Conservation (phyloP, 1,284 basidiomycete species). For the Marasmius sp. region DNA sequence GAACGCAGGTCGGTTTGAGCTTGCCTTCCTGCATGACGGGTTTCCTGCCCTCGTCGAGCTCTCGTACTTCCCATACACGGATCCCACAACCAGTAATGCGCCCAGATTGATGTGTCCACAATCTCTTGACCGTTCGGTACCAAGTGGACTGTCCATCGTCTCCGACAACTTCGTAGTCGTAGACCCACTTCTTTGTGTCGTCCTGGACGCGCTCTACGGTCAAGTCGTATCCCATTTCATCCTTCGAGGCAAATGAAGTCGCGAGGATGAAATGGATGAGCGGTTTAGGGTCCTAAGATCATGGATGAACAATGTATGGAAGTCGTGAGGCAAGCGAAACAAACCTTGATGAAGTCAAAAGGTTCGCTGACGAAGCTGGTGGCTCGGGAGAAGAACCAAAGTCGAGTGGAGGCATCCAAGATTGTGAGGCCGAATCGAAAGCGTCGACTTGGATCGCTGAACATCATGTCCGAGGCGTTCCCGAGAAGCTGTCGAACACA, state of each 20-base stretch:
- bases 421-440: too few species aligned
- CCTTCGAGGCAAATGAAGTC: neutral
- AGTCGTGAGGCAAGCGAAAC: neutral
- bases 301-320: neutral
- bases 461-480: too few species aligned
- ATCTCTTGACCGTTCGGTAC: neutral
- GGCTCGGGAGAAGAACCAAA: neutral
- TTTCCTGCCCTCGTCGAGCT: neutral
- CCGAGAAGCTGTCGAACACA: too few species aligned
- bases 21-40: neutral
- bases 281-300: neutral
- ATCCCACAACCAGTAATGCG: neutral
- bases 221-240: neutral
- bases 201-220: neutral
- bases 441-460: too few species aligned
- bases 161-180: neutral
- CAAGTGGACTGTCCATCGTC: neutral
- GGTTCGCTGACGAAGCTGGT: neutral
- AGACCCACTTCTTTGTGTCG: neutral
- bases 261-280: neutral
- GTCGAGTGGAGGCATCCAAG: neutral
- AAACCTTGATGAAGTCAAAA: neutral
- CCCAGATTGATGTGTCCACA: neutral
- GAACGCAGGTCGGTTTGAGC: neutral
- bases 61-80: neutral